phyloP scores from a whole-genome alignment of 192 early-diverging fungal genomes.

The Backusella liffmaniae region DNA sequence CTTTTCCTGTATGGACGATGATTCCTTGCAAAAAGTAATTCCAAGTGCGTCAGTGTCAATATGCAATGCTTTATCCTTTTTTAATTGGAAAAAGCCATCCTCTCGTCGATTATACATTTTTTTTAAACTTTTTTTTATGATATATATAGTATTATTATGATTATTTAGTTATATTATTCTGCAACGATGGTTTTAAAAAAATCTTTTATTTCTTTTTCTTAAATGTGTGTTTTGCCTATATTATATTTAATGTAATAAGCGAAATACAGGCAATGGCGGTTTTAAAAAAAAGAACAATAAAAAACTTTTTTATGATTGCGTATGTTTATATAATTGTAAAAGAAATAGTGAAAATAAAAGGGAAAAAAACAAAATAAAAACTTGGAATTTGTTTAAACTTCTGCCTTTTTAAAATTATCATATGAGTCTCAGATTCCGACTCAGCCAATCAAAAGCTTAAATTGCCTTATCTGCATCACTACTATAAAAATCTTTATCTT shows the following conservation, averaged over 20 bases:
- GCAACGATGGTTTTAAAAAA: background rate
- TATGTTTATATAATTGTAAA: conserved; percentile 9
- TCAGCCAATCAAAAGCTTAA: background rate
- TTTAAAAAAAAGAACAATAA: conserved; percentile 8
- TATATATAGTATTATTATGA: background rate
- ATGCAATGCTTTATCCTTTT: conserved; percentile 15
- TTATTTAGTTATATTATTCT: background rate
- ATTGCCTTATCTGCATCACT: conserved; percentile 24
- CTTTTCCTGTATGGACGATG: background rate
- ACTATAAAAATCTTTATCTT: conserved; percentile 11
- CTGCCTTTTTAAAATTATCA: background rate
- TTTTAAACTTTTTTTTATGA: background rate
- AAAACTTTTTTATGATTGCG: background rate
- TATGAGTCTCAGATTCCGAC: conserved; percentile 3
- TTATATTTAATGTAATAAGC: conserved; percentile 1
- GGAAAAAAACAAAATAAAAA: background rate
- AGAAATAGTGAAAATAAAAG: background rate
- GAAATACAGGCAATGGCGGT: conserved; percentile 5
- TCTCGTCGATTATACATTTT: conserved; percentile 1
- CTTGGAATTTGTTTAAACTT: conserved; percentile 8
- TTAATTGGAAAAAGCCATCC: conserved; percentile 1
- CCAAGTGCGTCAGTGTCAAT: conserved; percentile 34
- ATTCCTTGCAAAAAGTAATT: conserved; percentile 17
- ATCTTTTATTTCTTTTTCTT: conserved; percentile 1
- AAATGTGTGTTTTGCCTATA: conserved; percentile 5